These are phyloP conservation scores for Ustilago crameri DNA, from an alignment of 1,284 basidiomycete species.

Conservation along the genomic window DNA sequence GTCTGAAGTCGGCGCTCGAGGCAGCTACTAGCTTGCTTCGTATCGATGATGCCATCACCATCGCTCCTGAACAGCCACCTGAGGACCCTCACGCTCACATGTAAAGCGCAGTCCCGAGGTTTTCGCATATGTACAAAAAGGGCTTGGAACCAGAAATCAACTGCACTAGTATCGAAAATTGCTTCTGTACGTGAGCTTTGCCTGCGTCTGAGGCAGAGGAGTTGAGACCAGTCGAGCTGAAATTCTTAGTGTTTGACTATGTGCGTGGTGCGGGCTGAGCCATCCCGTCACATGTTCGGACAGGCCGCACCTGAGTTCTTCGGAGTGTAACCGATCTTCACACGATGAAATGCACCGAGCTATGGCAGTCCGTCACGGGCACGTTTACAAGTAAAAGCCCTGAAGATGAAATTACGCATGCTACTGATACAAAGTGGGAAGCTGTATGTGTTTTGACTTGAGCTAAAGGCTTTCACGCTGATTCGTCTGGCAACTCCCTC, in stretches of 20 bases:
- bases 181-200: too few relatives aligned
- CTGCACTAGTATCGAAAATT: too few relatives aligned
- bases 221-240: too few relatives aligned
- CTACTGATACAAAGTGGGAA: background rate
- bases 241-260: too few relatives aligned
- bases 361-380: too few relatives aligned
- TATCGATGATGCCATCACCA: conserved; percentile 80
- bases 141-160: background rate
- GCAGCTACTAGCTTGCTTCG: conserved; percentile 93
- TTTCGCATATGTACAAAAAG: conserved; percentile 15
- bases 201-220: too few relatives aligned
- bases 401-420: conserved; percentile 11
- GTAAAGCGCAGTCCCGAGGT: conserved; percentile 25
- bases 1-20: conserved; percentile 94
- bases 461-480: conserved; percentile 4
- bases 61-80: conserved; percentile 61
- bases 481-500: conserved; percentile 58
- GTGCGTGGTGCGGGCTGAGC: too few relatives aligned
- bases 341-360: too few relatives aligned
- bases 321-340: too few relatives aligned
- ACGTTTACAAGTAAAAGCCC: too few relatives aligned
- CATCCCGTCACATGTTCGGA: too few relatives aligned
- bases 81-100: conserved; percentile 67
- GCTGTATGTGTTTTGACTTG: background rate
- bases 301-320: too few relatives aligned